Percentiles rank a stretch among this genome's conserved stretches.
Conservation (phyloP, 192 early-diverging fungal genomes). For the Backusella morwellensis region DNA sequence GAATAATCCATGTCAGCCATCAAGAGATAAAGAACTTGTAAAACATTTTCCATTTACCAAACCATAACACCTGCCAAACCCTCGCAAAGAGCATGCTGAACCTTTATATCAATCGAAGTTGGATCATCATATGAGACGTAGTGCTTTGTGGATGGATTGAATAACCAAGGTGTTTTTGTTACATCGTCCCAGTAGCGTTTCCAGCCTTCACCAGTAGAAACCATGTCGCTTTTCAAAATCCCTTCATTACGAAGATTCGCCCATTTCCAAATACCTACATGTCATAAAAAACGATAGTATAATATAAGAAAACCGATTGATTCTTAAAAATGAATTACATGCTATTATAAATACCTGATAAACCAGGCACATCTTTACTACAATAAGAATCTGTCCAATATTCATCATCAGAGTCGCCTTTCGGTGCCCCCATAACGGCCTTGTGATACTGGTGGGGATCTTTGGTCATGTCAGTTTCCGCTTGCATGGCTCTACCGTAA, state of each 20-base stretch:
- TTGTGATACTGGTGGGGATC: constrained; percentile 39
- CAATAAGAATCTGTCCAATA: constrained; percentile 43
- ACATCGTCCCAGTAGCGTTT: constrained; percentile 50
- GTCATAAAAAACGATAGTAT: not conserved
- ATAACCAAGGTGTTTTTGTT: constrained; percentile 54
- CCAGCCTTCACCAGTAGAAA: constrained; percentile 53
- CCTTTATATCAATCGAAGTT: constrained; percentile 61
- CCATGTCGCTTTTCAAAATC: constrained; percentile 35
- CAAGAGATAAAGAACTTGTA: not conserved
- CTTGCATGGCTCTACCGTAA: constrained; percentile 60
- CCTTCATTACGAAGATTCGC: constrained; percentile 55
- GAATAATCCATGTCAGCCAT: not conserved
- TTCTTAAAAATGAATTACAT: constrained; percentile 24
- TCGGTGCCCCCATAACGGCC: constrained; percentile 40
- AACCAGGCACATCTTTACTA: constrained; percentile 38
- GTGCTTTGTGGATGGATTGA: constrained; percentile 53
- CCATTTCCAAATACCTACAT: constrained; percentile 60
- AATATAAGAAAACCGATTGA: not conserved
- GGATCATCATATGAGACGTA: constrained; percentile 82
- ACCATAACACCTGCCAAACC: constrained; percentile 67
- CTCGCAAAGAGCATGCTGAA: constrained; percentile 47
- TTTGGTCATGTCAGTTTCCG: constrained; percentile 31
- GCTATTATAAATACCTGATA: constrained; percentile 36
- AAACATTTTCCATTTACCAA: constrained; percentile 36
- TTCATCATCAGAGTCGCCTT: constrained; percentile 58